Base-by-base conservation (phyloP, 805 yeast genomes). In the Metschnikowia santaceciliae region DNA sequence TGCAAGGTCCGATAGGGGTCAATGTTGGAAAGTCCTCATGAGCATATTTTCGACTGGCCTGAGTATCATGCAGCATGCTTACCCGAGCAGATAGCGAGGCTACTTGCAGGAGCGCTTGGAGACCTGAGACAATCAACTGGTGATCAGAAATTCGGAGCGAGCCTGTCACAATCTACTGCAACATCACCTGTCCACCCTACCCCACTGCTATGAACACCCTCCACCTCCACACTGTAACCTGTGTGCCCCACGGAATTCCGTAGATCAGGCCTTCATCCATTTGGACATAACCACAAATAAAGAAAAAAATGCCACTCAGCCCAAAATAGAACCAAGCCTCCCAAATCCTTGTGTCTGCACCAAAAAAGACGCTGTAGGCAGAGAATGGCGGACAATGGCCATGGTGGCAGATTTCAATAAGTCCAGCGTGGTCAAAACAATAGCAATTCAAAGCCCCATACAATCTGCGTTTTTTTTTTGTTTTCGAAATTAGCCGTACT, bases 31-130 rank as follows among this genome's bases (percentile, higher is more conserved):
- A 11, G 10, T 3, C 20, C 30, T 14, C 6, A 19, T 13, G 26
- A 37, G 42, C 32, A n/a, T 39, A 14, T 15, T 39, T 39, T 6
- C 17, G n/a, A 39, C 17, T 42, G 13, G 36, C 26, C 36, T 14
- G 30, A 10, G 14, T 8, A 14, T 7, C 45, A n/a, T 32, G 45
- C 45, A 39, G 42, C 32, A 39, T 23, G 42, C 42, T 20, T 42
- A 42, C 45, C 45, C 45, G 36, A 42, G 45, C 36, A 42, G 36
- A 42, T 32, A 42, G 45, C 45, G 45, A 42, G 32, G 17, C n/a
- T 19, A 10, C 30, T 42, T 22, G 32, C 32, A 42, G 45, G 45
- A 42, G 32, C 17, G 36, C 36, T 19, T 32, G 36, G 45, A 42
- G 45, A 42, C 14, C 10, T 23, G 19, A 42, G 36, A 42, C 45